phyloP scores from a whole-genome alignment of 805 yeast genomes.

The Wickerhamiella slavikovae region DNA sequence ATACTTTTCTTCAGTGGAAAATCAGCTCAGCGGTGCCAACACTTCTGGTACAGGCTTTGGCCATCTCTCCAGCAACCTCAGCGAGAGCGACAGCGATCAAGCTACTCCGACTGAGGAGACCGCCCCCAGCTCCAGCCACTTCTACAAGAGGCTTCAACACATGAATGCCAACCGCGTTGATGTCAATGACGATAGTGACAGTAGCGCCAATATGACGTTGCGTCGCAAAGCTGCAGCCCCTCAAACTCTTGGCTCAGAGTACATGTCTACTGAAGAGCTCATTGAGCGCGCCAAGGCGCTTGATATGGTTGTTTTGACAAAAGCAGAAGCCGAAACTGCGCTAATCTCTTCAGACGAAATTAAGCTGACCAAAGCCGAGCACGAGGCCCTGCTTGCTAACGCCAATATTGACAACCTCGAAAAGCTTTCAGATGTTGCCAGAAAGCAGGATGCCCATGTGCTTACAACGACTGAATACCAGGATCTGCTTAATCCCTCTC shows the following conservation, averaged over 20 bases:
- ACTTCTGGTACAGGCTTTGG: too few relatives aligned
- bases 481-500: not conserved
- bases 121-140: not conserved
- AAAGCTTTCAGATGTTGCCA: not conserved
- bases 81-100: not conserved
- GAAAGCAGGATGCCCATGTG: not conserved
- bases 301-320: conserved; percentile 1
- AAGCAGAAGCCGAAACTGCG: not conserved
- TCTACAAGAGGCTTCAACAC: not conserved
- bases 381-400: too few relatives aligned
- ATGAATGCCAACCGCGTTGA: not conserved
- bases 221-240: not conserved
- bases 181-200: not conserved
- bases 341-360: not conserved
- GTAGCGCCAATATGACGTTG: not conserved
- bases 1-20: too few relatives aligned
- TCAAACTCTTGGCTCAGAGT: not conserved
- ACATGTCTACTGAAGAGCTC: not conserved
- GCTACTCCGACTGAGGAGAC: conserved; percentile 2
- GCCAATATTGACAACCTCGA: too few relatives aligned
- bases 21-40: too few relatives aligned
- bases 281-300: not conserved
- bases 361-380: not conserved
- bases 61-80: not conserved
- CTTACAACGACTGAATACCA: conserved; percentile 1